Evolutionary conservation across 345 rosid genomes (phyloP), one percentile per base, ranked within the genome.

Genomic region (Gossypium rotundifolium): DNA sequence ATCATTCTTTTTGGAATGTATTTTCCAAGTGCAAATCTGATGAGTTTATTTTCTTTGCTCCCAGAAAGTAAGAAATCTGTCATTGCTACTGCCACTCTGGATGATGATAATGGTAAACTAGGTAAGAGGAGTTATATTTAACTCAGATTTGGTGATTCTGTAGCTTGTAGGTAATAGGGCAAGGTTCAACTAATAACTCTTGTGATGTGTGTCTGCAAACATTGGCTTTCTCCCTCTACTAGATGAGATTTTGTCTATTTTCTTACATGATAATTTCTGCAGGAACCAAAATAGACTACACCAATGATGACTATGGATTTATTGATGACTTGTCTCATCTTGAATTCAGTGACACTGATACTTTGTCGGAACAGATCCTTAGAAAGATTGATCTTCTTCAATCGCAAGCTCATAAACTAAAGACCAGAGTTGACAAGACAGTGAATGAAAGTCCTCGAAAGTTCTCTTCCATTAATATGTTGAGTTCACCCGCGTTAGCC

Each of bases 341-440:
- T 45, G 88, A 87, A 74, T 81, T 88, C 45, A 76, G 74, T 72
- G 82, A 72, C 71, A 82, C 79, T 10, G 88, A 61, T 62, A 1
- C 66, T 18, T 38, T 75, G 73, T 71, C 78, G 75, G 95, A 83
- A 79, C 86, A 85, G 73, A 82, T 86, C 52, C 91, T 94, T 73
- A 61, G 78, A 53, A 90, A 88, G 85, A 84, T 92, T 77, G 95
- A 88, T 80, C 75, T 76, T 45, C 81, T 84, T 7, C 88, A 91
- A 67, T 83, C 84, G 1, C 84, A 83, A 77, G 82, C 82, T n/a
- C 79, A 70, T 46, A 86, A 77, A 74, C 75, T 88, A 81, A 91
- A 80, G 85, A 76, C 73, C 55, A 86, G 91, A 33, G 76, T 88
- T 13, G 95, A 91, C 68, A 88, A 85, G 82, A 84, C 88, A 77